Evolutionary conservation across 2,329 filamentous ascomycete species (phyloP).

Genomic region (Huntiella decipiens): DNA sequence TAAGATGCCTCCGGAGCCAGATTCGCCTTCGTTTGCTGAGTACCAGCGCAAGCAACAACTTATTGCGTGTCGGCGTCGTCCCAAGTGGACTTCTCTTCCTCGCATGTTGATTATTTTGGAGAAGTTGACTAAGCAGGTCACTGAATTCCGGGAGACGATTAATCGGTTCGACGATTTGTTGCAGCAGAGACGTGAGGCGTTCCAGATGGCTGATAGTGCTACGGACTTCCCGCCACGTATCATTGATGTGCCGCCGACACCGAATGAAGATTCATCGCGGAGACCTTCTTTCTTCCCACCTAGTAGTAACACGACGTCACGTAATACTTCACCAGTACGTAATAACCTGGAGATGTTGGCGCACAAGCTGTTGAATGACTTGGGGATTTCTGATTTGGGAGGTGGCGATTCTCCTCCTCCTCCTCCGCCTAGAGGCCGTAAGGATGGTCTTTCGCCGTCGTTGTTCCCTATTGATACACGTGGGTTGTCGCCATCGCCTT

Average conservation of each 20-base stretch:
- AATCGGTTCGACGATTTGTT: slow-evolving; percentile 56
- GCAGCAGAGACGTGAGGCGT: slow-evolving; percentile 43
- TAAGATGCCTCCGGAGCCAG: slow-evolving; percentile 23
- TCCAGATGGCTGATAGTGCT: slow-evolving; percentile 38
- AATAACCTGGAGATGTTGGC: slow-evolving; percentile 41
- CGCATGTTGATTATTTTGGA: slow-evolving; percentile 39
- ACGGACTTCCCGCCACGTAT: slow-evolving; percentile 19
- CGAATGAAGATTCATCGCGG: slow-evolving; percentile 11
- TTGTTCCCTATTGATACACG: slow-evolving; percentile 6
- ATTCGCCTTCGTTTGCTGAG: slow-evolving; percentile 22
- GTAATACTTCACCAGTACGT: slow-evolving; percentile 29
- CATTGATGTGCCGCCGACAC: slow-evolving; percentile 11
- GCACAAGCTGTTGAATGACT: slow-evolving; percentile 41
- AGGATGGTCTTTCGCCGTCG: slow-evolving; percentile 19
- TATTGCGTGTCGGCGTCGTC: slow-evolving; percentile 28
- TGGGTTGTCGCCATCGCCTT: slow-evolving; percentile 1
- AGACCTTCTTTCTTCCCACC: slow-evolving; percentile 13
- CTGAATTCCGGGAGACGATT: slow-evolving; percentile 41
- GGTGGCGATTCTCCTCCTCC: slow-evolving; percentile 16
- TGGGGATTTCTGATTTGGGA: slow-evolving; percentile 28
- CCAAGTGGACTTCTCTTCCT: slow-evolving; percentile 34
- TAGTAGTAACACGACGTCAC: slow-evolving; percentile 25
- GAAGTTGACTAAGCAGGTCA: slow-evolving; percentile 41
- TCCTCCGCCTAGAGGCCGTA: slow-evolving; percentile 25
- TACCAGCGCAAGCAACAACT: slow-evolving; percentile 15